These are phyloP conservation scores for Nicotiana noctiflora DNA, from an alignment of 257 asterid species.

Conservation along the genomic window DNA sequence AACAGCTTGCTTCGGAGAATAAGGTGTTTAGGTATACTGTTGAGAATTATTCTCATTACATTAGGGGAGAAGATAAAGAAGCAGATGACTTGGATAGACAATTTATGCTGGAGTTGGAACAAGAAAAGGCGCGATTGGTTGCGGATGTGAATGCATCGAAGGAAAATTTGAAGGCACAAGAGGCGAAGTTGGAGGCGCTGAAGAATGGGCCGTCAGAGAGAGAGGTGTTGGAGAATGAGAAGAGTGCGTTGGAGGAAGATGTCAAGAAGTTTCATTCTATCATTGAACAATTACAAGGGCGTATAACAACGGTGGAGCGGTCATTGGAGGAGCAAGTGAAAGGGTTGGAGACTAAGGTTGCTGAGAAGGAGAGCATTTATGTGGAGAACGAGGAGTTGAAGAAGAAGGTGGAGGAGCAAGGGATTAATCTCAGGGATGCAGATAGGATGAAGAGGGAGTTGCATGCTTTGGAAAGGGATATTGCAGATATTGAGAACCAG, in stretches of 20 bases:
- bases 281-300: conserved; percentile 48
- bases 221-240: conserved; percentile 72
- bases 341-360: conserved; percentile 55
- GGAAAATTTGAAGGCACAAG: conserved; percentile 37
- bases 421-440: conserved; percentile 79
- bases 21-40: conserved; percentile 38
- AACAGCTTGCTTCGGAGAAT: conserved; percentile 29
- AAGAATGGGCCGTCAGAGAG: conserved; percentile 50
- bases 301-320: conserved; percentile 35
- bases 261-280: conserved; percentile 58
- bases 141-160: conserved; percentile 32
- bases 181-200: conserved; percentile 42
- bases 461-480: conserved; percentile 70
- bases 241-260: conserved; percentile 57
- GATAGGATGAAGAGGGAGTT: conserved; percentile 90
- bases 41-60: conserved; percentile 43
- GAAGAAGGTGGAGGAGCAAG: conserved; percentile 81
- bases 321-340: conserved; percentile 59
- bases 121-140: conserved; percentile 46
- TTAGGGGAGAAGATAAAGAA: conserved; percentile 58
- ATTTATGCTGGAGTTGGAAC: conserved; percentile 36
- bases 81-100: conserved; percentile 61
- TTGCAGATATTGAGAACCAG: conserved; percentile 58
- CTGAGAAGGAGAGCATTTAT: conserved; percentile 53
- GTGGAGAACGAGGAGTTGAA: conserved; percentile 84